These are phyloP conservation scores for Ambrosia trifida DNA, from an alignment of 129 eudicot species.

Conservation along the genomic window DNA sequence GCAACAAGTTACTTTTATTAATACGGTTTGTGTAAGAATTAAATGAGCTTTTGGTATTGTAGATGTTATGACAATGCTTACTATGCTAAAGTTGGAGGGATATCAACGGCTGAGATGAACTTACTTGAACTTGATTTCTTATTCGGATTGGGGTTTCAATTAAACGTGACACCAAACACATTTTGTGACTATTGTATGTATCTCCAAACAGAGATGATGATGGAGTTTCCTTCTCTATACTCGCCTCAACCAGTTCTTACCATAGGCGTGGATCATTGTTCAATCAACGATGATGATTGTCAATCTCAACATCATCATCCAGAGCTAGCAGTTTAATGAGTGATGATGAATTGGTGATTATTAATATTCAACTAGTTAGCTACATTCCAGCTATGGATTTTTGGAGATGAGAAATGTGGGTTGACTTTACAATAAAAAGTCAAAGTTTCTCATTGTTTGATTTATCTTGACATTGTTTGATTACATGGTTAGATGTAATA, in stretches of 20 bases:
- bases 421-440: slow-evolving; percentile 25
- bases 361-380: background rate
- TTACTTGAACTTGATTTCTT: slow-evolving; percentile 68
- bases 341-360: too few relatives aligned
- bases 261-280: slow-evolving; percentile 23
- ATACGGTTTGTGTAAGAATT: background rate
- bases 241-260: slow-evolving; percentile 17
- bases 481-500: too few relatives aligned
- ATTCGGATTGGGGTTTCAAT: slow-evolving; percentile 58
- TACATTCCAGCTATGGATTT: slow-evolving; percentile 19
- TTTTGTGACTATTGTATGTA: slow-evolving; percentile 47
- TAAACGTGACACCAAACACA: slow-evolving; percentile 60
- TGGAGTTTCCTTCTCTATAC: slow-evolving; percentile 36
- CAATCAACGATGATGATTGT: slow-evolving; percentile 39
- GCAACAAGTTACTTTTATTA: too few relatives aligned
- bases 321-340: slow-evolving; percentile 34
- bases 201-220: slow-evolving; percentile 52
- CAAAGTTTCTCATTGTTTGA: background rate
- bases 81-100: slow-evolving; percentile 64
- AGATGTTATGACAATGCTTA: slow-evolving; percentile 67
- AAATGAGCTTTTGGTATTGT: slow-evolving; percentile 14
- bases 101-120: slow-evolving; percentile 58
- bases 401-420: slow-evolving; percentile 17
- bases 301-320: slow-evolving; percentile 39
- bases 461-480: slow-evolving; percentile 18